phyloP scores from a whole-genome alignment of 2,329 filamentous ascomycete species.

The Ploettnerulaceae sp. region DNA sequence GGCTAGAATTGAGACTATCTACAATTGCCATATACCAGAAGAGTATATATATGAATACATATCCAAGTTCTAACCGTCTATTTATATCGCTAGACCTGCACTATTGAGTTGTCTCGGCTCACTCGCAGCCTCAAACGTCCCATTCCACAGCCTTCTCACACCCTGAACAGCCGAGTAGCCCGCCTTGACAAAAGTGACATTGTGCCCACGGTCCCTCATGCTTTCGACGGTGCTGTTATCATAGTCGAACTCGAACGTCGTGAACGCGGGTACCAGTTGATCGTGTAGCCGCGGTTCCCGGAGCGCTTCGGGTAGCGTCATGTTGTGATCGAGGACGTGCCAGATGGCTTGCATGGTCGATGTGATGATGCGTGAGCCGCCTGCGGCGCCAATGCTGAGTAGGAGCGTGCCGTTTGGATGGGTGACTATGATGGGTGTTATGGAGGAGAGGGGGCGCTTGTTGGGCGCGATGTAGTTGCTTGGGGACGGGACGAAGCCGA shows the following conservation, averaged over 20 bases:
- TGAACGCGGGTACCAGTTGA: conserved; percentile 69
- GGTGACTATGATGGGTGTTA: conserved; percentile 74
- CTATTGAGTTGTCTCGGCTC: conserved; percentile 70
- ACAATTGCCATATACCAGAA: too few species aligned
- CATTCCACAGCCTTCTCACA: conserved; percentile 54
- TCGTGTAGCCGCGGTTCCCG: conserved; percentile 69
- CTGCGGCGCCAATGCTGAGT: conserved; percentile 69
- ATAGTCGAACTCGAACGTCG: conserved; percentile 64
- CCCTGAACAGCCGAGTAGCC: conserved; percentile 68
- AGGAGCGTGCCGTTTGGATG: conserved; percentile 59
- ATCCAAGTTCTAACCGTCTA: too few species aligned
- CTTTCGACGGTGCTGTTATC: conserved; percentile 59
- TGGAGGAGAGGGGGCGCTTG: conserved; percentile 80
- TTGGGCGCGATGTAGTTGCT: conserved; percentile 76
- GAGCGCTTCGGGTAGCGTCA: conserved; percentile 58
- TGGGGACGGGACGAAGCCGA: conserved; percentile 75
- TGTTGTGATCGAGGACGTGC: conserved; percentile 61
- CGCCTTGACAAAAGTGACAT: conserved; percentile 62
- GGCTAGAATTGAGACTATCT: too few species aligned
- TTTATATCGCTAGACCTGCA: conserved; percentile 21
- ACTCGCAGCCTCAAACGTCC: conserved; percentile 67
- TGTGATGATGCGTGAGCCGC: conserved; percentile 79
- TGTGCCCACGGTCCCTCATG: conserved; percentile 62
- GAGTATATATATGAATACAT: too few species aligned
- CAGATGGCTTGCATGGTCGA: conserved; percentile 70